A percentile compares a stretch with the other conserved stretches of the same genome.
phyloP scores from a whole-genome alignment of 768 basidiomycete genomes.

The Mycena kentingensis region DNA sequence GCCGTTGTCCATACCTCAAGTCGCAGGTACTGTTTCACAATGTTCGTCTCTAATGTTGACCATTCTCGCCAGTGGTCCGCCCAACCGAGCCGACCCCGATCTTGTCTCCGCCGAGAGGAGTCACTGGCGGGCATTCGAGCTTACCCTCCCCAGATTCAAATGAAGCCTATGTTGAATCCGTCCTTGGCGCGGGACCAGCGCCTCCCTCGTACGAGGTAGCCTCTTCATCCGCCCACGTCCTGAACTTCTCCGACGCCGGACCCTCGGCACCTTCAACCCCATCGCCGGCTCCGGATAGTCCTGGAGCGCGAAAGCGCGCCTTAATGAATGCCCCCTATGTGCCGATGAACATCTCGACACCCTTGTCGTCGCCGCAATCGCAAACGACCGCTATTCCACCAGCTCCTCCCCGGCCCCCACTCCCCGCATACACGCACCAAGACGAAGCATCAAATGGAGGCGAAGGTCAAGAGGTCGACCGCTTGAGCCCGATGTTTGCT shows the following conservation, averaged over 20 bases:
- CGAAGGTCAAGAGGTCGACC: no score
- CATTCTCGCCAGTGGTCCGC: background rate
- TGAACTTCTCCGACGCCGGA: conserved; percentile 5
- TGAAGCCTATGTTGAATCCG: conserved; percentile 9
- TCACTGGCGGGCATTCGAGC: no score
- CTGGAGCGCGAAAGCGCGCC: background rate
- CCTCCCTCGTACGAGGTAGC: conserved; percentile 18
- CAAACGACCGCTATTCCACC: background rate
- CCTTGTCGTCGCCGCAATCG: background rate
- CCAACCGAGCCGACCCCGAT: no score
- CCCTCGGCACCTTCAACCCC: background rate
- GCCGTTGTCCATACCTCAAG: background rate
- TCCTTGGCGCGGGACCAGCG: conserved; percentile 11
- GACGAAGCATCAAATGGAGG: no score
- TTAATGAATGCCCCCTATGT: background rate
- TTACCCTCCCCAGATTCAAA: no score
- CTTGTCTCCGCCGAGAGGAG: no score
- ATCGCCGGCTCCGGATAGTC: background rate
- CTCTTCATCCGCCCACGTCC: background rate
- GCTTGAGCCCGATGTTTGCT: conserved; percentile 17
- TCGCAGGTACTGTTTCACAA: conserved; percentile 1
- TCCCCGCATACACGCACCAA: background rate
- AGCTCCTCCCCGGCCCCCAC: background rate
- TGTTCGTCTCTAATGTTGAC: conserved; percentile 3
- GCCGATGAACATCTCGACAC: background rate